Conservation (phyloP, 108 stramenopile genomes). For the Aureococcus anophagefferens region DNA sequence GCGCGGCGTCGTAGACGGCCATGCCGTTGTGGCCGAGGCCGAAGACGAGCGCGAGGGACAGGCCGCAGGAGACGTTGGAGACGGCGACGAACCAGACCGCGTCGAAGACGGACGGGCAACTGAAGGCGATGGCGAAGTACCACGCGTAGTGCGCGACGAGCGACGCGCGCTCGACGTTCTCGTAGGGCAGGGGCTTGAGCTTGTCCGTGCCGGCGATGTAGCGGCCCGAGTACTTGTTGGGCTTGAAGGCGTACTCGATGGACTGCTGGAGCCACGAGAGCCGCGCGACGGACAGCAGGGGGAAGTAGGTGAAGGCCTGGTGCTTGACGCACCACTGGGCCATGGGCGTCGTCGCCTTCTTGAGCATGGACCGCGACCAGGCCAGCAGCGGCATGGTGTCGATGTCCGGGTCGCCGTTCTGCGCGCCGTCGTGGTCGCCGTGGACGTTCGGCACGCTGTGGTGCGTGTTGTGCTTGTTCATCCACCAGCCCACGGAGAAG, state of each 20-base stretch:
- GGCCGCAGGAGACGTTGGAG: conserved; percentile 70
- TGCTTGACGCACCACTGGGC: conserved; percentile 66
- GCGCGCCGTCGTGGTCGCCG: conserved; percentile 50
- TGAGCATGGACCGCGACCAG: conserved; percentile 66
- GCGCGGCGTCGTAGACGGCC: conserved; percentile 85
- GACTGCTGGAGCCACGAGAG: conserved; percentile 91
- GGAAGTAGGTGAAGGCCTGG: conserved; percentile 90
- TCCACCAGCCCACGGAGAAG: conserved; percentile 83
- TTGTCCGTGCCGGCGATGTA: neutral
- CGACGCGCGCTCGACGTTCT: conserved; percentile 14
- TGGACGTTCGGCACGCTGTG: conserved; percentile 97
- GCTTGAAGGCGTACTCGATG: conserved; percentile 58
- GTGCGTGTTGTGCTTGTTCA: conserved; percentile 98
- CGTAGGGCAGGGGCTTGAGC: neutral
- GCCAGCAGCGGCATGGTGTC: conserved; percentile 98
- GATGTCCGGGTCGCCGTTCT: conserved; percentile 89
- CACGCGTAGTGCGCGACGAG: conserved; percentile 71
- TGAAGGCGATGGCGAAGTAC: conserved; percentile 58
- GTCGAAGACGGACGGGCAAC: conserved; percentile 56
- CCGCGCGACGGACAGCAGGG: conserved; percentile 85
- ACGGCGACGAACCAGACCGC: conserved; percentile 50
- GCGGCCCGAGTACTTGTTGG: neutral
- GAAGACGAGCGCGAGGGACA: conserved; percentile 91
- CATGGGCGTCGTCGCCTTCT: conserved; percentile 61
- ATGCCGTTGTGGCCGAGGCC: conserved; percentile 99